Conservation (phyloP, 139 green algal genomes). For the Mesotaenium endlicherianum region DNA sequence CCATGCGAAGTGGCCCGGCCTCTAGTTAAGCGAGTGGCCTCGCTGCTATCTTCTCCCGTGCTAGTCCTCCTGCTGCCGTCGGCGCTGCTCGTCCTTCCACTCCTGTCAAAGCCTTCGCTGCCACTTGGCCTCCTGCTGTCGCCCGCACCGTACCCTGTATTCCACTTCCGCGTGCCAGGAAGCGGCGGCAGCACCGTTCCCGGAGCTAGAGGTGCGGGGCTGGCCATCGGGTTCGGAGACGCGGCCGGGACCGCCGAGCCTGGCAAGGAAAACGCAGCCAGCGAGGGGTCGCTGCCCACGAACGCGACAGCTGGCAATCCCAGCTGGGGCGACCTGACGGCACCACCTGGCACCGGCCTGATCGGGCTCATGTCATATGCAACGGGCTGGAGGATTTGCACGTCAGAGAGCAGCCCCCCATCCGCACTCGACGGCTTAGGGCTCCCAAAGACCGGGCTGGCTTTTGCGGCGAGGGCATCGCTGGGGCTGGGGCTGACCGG, state of each 20-base stretch:
- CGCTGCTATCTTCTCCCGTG: not conserved
- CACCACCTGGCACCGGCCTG: too few relatives aligned
- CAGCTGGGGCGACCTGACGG: too few relatives aligned
- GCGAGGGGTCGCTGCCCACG: not conserved
- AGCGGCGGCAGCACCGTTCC: not conserved
- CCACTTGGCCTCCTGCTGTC: not conserved
- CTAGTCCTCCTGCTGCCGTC: conserved; percentile 1
- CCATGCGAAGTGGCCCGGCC: not conserved
- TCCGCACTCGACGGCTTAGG: not conserved
- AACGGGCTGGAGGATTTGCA: not conserved
- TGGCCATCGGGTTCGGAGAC: not conserved
- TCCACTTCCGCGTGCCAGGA: not conserved
- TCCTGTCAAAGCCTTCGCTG: too few relatives aligned
- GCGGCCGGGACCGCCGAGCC: not conserved
- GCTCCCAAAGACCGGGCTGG: not conserved
- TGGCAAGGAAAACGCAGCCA: not conserved
- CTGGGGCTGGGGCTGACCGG: not conserved
- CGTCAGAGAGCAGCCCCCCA: not conserved
- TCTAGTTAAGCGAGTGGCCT: not conserved
- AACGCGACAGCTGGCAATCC: not conserved
- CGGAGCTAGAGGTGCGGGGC: not conserved
- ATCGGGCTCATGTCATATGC: conserved; percentile 1
- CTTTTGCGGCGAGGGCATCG: not conserved
- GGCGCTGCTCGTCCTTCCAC: not conserved
- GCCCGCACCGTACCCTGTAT: not conserved